Conservation (phyloP, 2,329 filamentous ascomycete genomes). For the Colletotrichum neosansevieriae region DNA sequence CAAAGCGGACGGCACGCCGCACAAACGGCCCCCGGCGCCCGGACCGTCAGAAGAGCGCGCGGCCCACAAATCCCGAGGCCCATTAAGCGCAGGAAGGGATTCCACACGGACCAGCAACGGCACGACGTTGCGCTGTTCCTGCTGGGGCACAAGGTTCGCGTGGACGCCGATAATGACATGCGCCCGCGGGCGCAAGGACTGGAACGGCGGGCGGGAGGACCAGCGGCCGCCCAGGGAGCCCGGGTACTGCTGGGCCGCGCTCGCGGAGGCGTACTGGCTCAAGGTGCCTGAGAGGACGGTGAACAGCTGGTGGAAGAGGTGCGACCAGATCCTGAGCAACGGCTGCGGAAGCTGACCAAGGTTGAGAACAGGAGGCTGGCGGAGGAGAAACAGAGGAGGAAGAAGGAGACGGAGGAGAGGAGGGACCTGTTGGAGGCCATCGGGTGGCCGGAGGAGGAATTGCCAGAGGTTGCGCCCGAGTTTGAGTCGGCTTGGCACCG, state of each 20-base stretch:
- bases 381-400: conserved; percentile 15
- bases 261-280: conserved; percentile 21
- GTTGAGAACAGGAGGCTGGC: conserved; percentile 5
- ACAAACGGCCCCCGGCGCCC: conserved; percentile 15
- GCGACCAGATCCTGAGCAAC: conserved; percentile 10
- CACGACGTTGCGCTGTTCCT: conserved; percentile 13
- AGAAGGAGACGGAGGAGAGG: conserved; percentile 8
- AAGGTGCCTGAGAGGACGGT: conserved; percentile 29
- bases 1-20: conserved; percentile 29
- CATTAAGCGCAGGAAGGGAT: conserved; percentile 6
- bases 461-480: background rate
- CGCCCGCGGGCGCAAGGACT: background rate
- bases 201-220: background rate
- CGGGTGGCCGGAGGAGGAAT: conserved; percentile 9
- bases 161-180: conserved; percentile 1
- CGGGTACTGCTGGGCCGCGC: conserved; percentile 11
- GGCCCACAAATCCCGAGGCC: background rate
- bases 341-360: conserved; percentile 6
- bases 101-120: conserved; percentile 12
- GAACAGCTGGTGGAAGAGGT: conserved; percentile 18
- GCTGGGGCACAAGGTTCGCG: conserved; percentile 14
- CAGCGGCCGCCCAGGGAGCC: conserved; percentile 14
- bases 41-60: conserved; percentile 11
- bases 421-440: conserved; percentile 12
- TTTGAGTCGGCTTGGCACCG: background rate